These are phyloP conservation scores for Cryphonectria nitschkei DNA, from an alignment of 2,329 filamentous ascomycete species.

Conservation along the genomic window DNA sequence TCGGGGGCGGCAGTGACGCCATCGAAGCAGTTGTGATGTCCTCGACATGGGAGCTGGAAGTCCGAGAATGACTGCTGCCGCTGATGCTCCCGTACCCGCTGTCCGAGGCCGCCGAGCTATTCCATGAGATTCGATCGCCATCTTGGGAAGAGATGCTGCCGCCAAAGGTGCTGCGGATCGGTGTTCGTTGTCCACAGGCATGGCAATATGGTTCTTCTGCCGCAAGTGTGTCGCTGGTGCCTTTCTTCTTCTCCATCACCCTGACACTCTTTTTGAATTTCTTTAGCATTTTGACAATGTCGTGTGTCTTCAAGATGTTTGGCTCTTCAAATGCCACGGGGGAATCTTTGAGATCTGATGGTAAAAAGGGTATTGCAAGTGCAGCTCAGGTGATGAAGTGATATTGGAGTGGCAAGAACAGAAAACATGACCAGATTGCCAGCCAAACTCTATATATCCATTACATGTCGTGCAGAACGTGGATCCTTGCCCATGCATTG, in stretches of 20 bases:
- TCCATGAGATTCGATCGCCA: slow-evolving; percentile 16
- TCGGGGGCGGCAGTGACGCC: not conserved
- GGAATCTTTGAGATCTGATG: not conserved
- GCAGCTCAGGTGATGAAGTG: not conserved
- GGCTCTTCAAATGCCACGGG: not conserved
- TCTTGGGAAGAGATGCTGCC: not conserved
- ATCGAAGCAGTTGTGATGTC: not conserved
- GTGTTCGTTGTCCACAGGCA: slow-evolving; percentile 20
- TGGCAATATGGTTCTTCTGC: slow-evolving; percentile 12
- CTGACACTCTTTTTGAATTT: slow-evolving; percentile 18
- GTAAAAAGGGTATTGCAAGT: not conserved
- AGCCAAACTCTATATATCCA: not conserved
- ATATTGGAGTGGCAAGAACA: not conserved
- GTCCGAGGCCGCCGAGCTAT: slow-evolving; percentile 20
- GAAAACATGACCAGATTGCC: not conserved
- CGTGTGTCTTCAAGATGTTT: not conserved
- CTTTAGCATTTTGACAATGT: slow-evolving; percentile 18
- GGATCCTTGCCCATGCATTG: not conserved
- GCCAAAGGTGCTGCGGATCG: not conserved
- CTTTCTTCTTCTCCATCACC: not conserved
- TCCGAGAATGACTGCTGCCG: not conserved
- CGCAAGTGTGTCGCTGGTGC: too few relatives aligned
- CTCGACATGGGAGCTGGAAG: not conserved
- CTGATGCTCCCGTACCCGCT: slow-evolving; percentile 24
- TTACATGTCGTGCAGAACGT: not conserved